These are phyloP conservation scores for Mycena haematopus DNA, from an alignment of 768 basidiomycete genomes.

Conservation along the genomic window DNA sequence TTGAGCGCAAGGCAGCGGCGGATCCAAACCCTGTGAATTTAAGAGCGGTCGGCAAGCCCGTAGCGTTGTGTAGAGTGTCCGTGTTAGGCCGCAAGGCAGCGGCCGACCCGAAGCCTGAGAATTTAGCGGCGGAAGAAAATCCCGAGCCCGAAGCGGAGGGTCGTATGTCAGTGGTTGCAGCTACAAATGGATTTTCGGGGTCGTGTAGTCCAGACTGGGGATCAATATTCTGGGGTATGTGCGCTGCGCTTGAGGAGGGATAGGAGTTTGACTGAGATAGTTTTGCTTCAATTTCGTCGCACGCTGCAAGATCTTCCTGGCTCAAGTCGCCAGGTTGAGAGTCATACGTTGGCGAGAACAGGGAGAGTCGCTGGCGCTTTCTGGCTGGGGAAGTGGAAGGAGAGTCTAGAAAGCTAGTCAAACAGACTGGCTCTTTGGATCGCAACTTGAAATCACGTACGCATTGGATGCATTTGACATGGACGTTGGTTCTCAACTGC, in stretches of 20 bases:
- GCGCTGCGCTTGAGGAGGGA: conserved; percentile 18
- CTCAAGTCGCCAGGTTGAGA: conserved; percentile 56
- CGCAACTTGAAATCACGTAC: conserved; percentile 17
- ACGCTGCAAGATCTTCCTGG: conserved; percentile 60
- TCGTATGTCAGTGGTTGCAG: conserved; percentile 5
- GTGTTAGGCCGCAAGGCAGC: conserved; percentile 29
- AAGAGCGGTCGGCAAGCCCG: background rate
- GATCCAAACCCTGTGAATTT: conserved; percentile 17
- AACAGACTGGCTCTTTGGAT: background rate
- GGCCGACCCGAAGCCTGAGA: conserved; percentile 14
- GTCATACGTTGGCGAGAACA: conserved; percentile 65
- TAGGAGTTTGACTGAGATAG: conserved; percentile 45
- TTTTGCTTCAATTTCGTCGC: conserved; percentile 56
- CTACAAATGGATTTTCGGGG: conserved; percentile 51
- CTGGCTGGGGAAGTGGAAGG: conserved; percentile 51
- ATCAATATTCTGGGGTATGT: background rate
- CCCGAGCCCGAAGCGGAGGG: background rate
- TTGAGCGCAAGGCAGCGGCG: conserved; percentile 29
- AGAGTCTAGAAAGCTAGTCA: conserved; percentile 31
- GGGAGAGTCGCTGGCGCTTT: conserved; percentile 67
- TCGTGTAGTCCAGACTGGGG: conserved; percentile 33
- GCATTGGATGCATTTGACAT: conserved; percentile 12
- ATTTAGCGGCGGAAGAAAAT: conserved; percentile 9
- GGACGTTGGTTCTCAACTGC: background rate
- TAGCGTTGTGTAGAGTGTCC: conserved; percentile 4